phyloP scores from a whole-genome alignment of 225 moss, liverwort and hornwort genomes.

The Ulota crispa region DNA sequence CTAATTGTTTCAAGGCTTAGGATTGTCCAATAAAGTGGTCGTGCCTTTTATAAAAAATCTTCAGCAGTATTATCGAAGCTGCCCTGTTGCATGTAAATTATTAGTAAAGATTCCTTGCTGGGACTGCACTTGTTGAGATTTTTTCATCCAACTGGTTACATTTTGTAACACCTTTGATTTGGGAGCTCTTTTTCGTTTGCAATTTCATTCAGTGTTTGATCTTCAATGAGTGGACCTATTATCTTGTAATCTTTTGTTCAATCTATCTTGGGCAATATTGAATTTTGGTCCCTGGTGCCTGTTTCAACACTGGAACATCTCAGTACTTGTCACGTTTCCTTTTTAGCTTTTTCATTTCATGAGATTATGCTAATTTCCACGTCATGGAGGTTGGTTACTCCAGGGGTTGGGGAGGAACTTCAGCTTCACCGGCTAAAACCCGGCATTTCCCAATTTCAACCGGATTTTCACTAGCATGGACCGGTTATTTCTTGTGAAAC shows the following conservation, averaged over 20 bases:
- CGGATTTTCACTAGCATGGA: too few relatives aligned
- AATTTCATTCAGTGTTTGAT: background rate
- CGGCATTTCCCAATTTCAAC: too few relatives aligned
- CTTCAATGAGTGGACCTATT: background rate
- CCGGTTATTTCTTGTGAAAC: too few relatives aligned
- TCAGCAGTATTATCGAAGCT: slow-evolving; percentile 12
- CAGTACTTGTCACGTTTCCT: too few relatives aligned
- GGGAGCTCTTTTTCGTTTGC: background rate
- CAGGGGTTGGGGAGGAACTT: too few relatives aligned
- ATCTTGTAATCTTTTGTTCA: background rate
- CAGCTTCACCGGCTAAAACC: too few relatives aligned
- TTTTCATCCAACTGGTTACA: background rate
- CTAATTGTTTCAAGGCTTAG: slow-evolving; percentile 50
- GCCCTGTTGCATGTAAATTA: slow-evolving; percentile 30
- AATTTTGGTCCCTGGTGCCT: background rate
- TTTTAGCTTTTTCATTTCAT: too few relatives aligned
- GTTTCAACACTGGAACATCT: background rate
- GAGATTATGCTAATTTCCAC: too few relatives aligned
- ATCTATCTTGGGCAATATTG: background rate
- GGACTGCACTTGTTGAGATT: slow-evolving; percentile 2
- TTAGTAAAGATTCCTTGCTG: slow-evolving; percentile 31
- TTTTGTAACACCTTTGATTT: background rate
- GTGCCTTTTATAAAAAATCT: slow-evolving; percentile 1
- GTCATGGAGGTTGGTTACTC: too few relatives aligned
- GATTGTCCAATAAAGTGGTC: slow-evolving; percentile 51